Evolutionary conservation across 2,329 filamentous ascomycete species (phyloP), one percentile per base, ranked within the genome.

Genomic region (Trichoderma arundinaceum): DNA sequence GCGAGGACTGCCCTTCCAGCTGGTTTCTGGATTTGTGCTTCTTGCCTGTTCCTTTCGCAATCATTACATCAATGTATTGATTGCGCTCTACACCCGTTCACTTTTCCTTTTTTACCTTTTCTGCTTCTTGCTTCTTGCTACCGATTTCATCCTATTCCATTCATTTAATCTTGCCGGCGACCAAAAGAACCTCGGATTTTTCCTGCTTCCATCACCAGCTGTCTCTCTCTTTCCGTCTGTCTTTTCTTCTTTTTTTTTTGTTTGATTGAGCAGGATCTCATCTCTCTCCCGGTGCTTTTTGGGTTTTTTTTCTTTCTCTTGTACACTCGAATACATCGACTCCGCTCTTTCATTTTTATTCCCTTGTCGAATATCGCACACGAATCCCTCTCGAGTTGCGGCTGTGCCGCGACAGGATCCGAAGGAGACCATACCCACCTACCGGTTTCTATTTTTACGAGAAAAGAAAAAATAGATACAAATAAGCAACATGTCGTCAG

Each of bases 1-100:
- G 19, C 4, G 49, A 62, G 49, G 28, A 44, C 28, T 62, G 49
- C 59, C 59, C 59, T 54, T 62, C 59, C 59, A 62, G 59, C 59
- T 62, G 59, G 59, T 46, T n/a, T 35, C 59, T 62, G 59, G 59
- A 54, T 52, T 52, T 52, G 48, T 48, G 35, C 44, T 33, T 52
- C 33, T 28, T 61, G 58, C 58, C 13, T 41, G 22, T 15, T 38
- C 8, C 19, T 38, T 39, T 32, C 6, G 9, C n/a, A 33, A n/a
- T 51, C 35, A 43, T 12, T 52, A 32, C 38, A 19, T 15, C 57
- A 39, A 60, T 60, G 57, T 51, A 51, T 60, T 61, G 46, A 61
- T 46, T 49, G 56, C 32, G 56, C 43, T 28, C 49, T 28, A 15
- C 28, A 53, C 9, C 28, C 39, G 32, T 53, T 53, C 59, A 48